phyloP scores from a whole-genome alignment of 2,329 filamentous ascomycete species.

The Aspergillus tanneri region DNA sequence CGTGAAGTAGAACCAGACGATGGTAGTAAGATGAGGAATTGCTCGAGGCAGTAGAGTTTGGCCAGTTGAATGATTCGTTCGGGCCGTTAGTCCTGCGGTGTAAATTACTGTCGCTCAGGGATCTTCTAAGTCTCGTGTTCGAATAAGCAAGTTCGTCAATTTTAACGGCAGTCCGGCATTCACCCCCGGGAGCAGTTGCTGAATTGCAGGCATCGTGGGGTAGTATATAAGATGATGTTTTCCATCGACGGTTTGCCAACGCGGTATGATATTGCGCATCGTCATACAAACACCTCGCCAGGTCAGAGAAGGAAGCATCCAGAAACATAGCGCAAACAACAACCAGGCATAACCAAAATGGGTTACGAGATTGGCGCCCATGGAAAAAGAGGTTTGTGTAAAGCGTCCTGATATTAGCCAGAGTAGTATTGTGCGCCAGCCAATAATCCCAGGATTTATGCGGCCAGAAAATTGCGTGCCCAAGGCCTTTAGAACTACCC shows the following conservation, averaged over 20 bases:
- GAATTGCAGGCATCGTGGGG: neutral
- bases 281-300: neutral
- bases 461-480: neutral
- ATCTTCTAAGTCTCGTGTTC: neutral
- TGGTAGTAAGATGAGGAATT: neutral
- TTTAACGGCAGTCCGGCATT: neutral
- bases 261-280: neutral
- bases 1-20: neutral
- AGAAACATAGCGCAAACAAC: conserved; percentile 15
- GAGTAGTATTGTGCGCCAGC: neutral
- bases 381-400: conserved; percentile 9
- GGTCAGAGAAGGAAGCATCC: conserved; percentile 11
- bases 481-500: neutral
- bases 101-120: neutral
- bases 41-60: neutral
- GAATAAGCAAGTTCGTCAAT: neutral
- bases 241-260: neutral
- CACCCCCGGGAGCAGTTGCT: neutral
- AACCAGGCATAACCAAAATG: conserved; percentile 18
- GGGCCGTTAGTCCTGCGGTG: neutral
- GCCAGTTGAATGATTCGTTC: neutral
- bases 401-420: conserved; percentile 2
- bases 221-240: neutral
- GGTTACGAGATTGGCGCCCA: conserved; percentile 12
- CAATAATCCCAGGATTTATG: neutral